These are phyloP conservation scores for Auricularia heimuer DNA, from an alignment of 768 basidiomycete genomes.

Conservation along the genomic window DNA sequence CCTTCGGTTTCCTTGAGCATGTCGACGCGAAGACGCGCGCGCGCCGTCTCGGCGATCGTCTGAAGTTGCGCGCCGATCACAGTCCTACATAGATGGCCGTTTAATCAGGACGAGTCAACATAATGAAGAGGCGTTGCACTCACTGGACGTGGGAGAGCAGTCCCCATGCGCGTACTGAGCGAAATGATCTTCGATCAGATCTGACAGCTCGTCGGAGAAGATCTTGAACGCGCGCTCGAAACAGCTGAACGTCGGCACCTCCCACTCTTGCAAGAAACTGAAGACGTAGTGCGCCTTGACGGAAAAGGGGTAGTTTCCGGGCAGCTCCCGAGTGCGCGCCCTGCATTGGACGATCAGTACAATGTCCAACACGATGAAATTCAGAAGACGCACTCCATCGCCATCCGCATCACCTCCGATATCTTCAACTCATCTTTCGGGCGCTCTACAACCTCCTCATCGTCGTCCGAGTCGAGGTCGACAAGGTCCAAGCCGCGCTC, in stretches of 20 bases:
- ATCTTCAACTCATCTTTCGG: neutral
- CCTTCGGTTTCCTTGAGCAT: neutral
- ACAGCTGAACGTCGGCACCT: constrained; percentile 35
- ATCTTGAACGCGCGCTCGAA: constrained; percentile 31
- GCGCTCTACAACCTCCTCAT: neutral
- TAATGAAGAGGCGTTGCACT: constrained; percentile 11
- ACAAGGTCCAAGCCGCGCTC: neutral
- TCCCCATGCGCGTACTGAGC: constrained; percentile 40
- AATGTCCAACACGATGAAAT: neutral
- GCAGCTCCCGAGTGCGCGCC: constrained; percentile 61
- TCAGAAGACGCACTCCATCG: neutral
- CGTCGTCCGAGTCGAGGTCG: neutral
- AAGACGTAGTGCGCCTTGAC: constrained; percentile 45
- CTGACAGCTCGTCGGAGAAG: constrained; percentile 30
- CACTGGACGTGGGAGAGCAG: constrained; percentile 41
- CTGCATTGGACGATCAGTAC: constrained; percentile 24
- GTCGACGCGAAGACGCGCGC: constrained; percentile 17
- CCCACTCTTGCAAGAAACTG: constrained; percentile 38
- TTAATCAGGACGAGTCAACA: neutral
- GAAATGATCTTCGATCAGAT: constrained; percentile 42
- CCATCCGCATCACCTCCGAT: neutral
- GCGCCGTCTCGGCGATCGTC: constrained; percentile 24
- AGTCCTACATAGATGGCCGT: constrained; percentile 17
- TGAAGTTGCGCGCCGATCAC: constrained; percentile 41
- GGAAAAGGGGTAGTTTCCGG: constrained; percentile 50